Evolutionary conservation across 1,284 basidiomycete genomes (phyloP).

Genomic region (Agroathelia rolfsii): DNA sequence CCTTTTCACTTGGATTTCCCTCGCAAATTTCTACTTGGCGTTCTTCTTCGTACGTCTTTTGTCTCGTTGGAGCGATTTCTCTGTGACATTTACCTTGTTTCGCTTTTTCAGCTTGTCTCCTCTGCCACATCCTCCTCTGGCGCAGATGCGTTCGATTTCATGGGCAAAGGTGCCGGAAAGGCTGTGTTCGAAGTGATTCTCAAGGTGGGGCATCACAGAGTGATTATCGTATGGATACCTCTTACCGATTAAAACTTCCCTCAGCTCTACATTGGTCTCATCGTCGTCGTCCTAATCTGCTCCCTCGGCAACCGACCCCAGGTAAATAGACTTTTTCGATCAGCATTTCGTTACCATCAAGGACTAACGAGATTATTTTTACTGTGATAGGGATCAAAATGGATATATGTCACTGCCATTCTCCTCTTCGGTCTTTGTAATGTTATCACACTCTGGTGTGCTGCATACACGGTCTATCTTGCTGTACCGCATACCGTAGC

Average conservation of each 20-base stretch:
- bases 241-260: slow-evolving; percentile 16
- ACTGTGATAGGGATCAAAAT: slow-evolving; percentile 75
- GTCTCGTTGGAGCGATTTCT: too few species aligned
- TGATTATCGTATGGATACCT: too few species aligned
- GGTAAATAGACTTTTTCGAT: slow-evolving; percentile 20
- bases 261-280: slow-evolving; percentile 69
- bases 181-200: slow-evolving; percentile 77
- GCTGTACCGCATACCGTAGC: slow-evolving; percentile 64
- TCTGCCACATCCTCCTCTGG: slow-evolving; percentile 62
- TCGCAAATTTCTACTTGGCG: slow-evolving; percentile 77
- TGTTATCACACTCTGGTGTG: slow-evolving; percentile 78
- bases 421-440: slow-evolving; percentile 69
- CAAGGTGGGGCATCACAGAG: slow-evolving; percentile 49
- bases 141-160: slow-evolving; percentile 72
- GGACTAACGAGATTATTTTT: slow-evolving; percentile 4
- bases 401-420: slow-evolving; percentile 67
- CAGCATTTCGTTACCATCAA: slow-evolving; percentile 3
- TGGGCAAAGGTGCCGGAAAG: slow-evolving; percentile 60
- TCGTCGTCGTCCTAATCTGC: slow-evolving; percentile 70
- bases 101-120: slow-evolving; percentile 47
- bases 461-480: slow-evolving; percentile 79
- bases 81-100: slow-evolving; percentile 5
- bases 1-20: slow-evolving; percentile 75
- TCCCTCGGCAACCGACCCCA: slow-evolving; percentile 84
- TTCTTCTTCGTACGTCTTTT: slow-evolving; percentile 65